Percentiles rank a stretch among this genome's conserved stretches.
Evolutionary conservation across 352 stramenopile species (phyloP).

Genomic region (Phytopythium aichiense): DNA sequence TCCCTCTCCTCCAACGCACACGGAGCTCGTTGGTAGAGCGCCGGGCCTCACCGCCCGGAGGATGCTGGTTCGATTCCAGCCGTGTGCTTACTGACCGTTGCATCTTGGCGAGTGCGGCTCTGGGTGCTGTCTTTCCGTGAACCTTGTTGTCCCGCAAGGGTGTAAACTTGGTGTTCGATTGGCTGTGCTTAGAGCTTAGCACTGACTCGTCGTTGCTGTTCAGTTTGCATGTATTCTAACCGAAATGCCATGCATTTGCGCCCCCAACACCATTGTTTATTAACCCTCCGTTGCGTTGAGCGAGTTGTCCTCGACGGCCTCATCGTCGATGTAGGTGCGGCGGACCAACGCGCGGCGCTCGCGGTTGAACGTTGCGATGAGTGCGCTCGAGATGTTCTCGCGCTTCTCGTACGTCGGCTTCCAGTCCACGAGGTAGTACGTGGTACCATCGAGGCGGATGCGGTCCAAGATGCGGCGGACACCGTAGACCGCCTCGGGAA

Average conservation of each 20-base stretch:
- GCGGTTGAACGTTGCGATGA: slow-evolving; percentile 16
- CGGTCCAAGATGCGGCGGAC: background rate
- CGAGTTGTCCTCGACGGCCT: slow-evolving; percentile 14
- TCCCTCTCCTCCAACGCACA: background rate
- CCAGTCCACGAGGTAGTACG: slow-evolving; percentile 22
- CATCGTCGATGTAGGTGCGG: slow-evolving; percentile 16
- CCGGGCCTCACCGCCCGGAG: background rate
- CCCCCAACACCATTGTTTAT: slow-evolving; percentile 2
- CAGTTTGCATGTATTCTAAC: slow-evolving; percentile 1
- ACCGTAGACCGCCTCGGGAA: slow-evolving; percentile 3
- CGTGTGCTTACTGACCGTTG: background rate
- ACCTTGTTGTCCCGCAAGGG: background rate
- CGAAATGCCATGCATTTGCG: background rate
- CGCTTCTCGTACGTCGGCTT: slow-evolving; percentile 12
- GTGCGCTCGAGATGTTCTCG: background rate
- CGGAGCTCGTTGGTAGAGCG: background rate
- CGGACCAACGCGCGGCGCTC: slow-evolving; percentile 16
- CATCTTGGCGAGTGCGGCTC: background rate
- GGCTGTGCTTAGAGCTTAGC: background rate
- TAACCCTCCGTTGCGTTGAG: slow-evolving; percentile 14
- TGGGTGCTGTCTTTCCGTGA: background rate
- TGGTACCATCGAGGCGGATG: slow-evolving; percentile 1
- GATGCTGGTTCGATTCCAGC: slow-evolving; percentile 1
- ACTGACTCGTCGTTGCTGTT: background rate
- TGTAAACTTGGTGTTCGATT: background rate